Evolutionary conservation across 1,139 yeast species (phyloP), one percentile per base, ranked within the genome.

Genomic region (Wickerhamiella infanticola): DNA sequence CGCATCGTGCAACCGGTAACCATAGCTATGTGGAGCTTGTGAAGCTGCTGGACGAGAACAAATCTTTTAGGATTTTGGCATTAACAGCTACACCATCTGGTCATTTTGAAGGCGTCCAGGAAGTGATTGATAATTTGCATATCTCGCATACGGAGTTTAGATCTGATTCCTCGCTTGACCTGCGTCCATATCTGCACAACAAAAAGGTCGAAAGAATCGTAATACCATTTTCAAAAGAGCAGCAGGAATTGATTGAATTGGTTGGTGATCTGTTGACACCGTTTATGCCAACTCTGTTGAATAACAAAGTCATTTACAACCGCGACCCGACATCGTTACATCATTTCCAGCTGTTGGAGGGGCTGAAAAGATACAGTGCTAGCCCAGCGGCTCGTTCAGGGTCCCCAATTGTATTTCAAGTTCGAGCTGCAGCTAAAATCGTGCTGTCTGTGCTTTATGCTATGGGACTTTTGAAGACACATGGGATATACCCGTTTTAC

Each of bases 21-120:
- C 88, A 86, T 59, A 82, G 97, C 0, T 90, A 90, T 56, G 81
- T 81, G 45, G 81, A 82, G 49, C 90, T 90, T 13, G 84, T 83
- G 3, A 69, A 75, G 50, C 79, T 75, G 54, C 60, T 88, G 39
- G 68, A 70, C 33, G 63, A 85, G 47, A 81, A 79, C 55, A 27
- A 11, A 8, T 76, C 85, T 1, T 81, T 77, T 54, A 67, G 98
- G 42, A 68, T 86, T 0, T 62, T 90, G 44, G 97, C 95, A 0
- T 67, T 93, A 50, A 86, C 98, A 0, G 99, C 99, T 0, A 93
- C 99, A 0, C 99, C 99, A 0, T 88, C 94, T 0, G 70, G 94
- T 0, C 81, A 81, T 47, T 73, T 85, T 1, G 95, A 83, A 49
- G 86, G 93, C 1, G 94, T 93, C 0, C 97, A 93, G 60, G 81